These are phyloP conservation scores for Aspergillus wentii DNA, from an alignment of 495 filamentous ascomycete species.

Conservation along the genomic window DNA sequence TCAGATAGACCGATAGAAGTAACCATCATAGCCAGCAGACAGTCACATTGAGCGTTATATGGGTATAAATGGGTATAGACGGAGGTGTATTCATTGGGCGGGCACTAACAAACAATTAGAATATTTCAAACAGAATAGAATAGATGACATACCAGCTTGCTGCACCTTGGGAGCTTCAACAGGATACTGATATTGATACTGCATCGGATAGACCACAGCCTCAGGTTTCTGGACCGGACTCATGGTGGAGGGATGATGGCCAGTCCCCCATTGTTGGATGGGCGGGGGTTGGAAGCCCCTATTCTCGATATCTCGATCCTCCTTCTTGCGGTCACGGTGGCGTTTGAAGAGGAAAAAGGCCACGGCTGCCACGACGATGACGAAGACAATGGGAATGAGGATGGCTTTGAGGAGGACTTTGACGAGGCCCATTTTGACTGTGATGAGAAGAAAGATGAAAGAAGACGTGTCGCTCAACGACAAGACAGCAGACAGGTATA, in stretches of 20 bases:
- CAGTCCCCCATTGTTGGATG: slow-evolving; percentile 9
- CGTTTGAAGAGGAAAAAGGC: slow-evolving; percentile 9
- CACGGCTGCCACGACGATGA: slow-evolving; percentile 5
- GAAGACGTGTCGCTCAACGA: background rate
- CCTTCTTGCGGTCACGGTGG: slow-evolving; percentile 8
- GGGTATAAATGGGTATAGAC: too few species aligned
- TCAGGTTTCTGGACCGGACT: background rate
- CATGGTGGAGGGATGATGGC: background rate
- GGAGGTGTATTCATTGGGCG: too few species aligned
- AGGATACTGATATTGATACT: background rate
- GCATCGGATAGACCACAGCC: background rate
- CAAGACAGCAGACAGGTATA: background rate
- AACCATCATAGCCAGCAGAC: too few species aligned
- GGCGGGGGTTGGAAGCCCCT: slow-evolving; percentile 11
- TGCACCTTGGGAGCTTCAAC: too few species aligned
- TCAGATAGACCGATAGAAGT: too few species aligned
- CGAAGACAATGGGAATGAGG: slow-evolving; percentile 20
- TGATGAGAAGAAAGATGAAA: background rate
- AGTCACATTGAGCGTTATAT: too few species aligned
- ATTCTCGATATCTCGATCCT: slow-evolving; percentile 6
- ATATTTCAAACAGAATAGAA: too few species aligned
- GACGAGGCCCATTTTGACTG: slow-evolving; percentile 39
- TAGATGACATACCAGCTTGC: too few species aligned
- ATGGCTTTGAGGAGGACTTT: slow-evolving; percentile 54
- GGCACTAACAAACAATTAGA: too few species aligned